These are phyloP conservation scores for Closterium sp. DNA, from an alignment of 139 green algal genomes.

Conservation along the genomic window DNA sequence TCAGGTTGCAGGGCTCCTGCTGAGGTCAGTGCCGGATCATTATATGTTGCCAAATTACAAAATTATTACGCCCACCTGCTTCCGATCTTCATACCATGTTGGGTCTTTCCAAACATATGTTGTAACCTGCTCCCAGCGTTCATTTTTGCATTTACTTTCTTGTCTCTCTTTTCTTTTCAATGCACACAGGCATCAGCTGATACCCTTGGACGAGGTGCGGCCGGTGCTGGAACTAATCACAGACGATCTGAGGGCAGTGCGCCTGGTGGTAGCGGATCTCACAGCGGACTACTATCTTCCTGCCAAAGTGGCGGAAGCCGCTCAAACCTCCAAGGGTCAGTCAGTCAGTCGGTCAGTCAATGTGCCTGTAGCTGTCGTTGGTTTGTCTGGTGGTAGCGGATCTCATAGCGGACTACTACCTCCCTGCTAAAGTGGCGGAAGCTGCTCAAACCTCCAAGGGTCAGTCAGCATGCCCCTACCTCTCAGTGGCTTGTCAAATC, in stretches of 20 bases:
- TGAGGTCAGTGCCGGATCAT: background rate
- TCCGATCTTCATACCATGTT: too few species aligned
- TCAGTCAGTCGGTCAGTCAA: too few species aligned
- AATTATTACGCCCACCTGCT: too few species aligned
- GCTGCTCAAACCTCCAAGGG: too few species aligned
- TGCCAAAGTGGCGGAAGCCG: background rate
- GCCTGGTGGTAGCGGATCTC: background rate
- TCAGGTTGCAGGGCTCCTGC: slow-evolving; percentile 55
- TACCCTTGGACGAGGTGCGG: background rate
- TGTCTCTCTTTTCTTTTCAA: background rate
- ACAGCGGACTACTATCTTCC: background rate
- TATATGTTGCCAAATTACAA: background rate
- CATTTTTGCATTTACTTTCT: too few species aligned
- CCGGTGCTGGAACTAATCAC: background rate
- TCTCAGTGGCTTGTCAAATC: too few species aligned
- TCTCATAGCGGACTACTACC: too few species aligned
- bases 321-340: background rate
- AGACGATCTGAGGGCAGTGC: background rate
- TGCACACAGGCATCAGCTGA: background rate
- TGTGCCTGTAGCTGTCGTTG: background rate
- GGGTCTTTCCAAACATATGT: too few species aligned
- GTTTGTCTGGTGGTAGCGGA: background rate
- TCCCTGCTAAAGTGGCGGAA: too few species aligned
- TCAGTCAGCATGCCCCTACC: too few species aligned
- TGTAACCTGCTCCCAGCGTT: background rate